Evolutionary conservation across 495 filamentous ascomycete species (phyloP), one percentile per base, ranked within the genome.

Genomic region (Talaromyces stipitatus): DNA sequence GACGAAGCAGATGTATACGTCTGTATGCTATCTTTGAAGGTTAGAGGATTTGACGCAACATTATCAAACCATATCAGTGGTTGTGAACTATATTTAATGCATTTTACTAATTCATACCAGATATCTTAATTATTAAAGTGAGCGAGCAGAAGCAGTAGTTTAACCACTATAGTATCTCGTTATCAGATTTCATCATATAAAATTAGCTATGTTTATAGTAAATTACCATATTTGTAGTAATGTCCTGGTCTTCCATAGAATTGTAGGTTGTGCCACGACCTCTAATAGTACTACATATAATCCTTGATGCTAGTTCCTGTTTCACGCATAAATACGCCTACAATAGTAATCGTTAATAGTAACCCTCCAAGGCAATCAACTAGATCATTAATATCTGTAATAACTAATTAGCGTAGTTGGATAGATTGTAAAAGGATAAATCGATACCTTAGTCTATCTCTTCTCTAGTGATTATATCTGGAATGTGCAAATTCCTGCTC

Each of bases 121-220:
- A 80, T 65, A 64, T 81, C 77, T 55, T 73, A 71, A 58, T 76
- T 78, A 60, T 78, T 70, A 48, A 79, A 76, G 54, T 61, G 73
- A 50, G 74, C 73, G 69, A 74, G 76, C 5, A 78, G 58, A 3
- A 67, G 56, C 16, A 82, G 66, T 18, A 81, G 61, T 4, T 69
- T 36, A 20, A 74, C 72, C 27, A 75, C 62, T n/a, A n/a, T n/a
- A n/a, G 55, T 26, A 59, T 72, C 68, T 24, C 61, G 64, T 41
- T 68, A 65, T 47, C 66, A 61, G 23, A 81, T 66, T 30, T 71
- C 63, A 54, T 64, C 50, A 56, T 71, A 76, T 28, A 71, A 77
- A 53, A 79, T 67, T 45, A 66, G 58, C 76, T 74, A 80, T 57
- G 75, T 79, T 30, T 75, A 64, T 12, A 81, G 60, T 20, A 67